Evolutionary conservation across 2,329 filamentous ascomycete species (phyloP), one percentile per base, ranked within the genome.

Genomic region (Dactylellina drechsleri): DNA sequence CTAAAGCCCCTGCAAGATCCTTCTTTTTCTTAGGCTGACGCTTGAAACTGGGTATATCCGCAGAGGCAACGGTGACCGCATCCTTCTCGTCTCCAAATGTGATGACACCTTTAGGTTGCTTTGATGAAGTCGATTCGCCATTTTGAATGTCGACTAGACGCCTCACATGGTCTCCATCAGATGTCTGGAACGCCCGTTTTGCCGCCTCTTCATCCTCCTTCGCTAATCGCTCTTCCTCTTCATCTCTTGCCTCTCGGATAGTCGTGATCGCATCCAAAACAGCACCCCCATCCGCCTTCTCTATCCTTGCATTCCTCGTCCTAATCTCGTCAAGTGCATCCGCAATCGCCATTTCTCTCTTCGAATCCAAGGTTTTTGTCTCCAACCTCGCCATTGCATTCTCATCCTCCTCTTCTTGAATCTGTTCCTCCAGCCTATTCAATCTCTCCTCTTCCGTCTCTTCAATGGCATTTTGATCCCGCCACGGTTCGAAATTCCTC

Each of bases 301-400:
- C 92, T 58, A 95, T 89, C 77, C 93, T 86, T 6, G 95, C 95
- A 83, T 99, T 99, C 77, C 94, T 85, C 61, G 92, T 94, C 66
- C 94, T 86, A 68, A 99, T 97, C 83, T 97, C 93, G 82, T 99
- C 95, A 66, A 99, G 84, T 6, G 93, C 94, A 84, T 99, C 95
- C 1, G 95, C 95, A 52, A 97, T 92, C 16, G 91, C 92, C 93
- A 99, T 99, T 83, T 99, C 95, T 47, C 91, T 87, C 84, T 95
- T 93, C 0, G 93, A 93, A 81, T 99, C 95, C 20, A 91, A 84
- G 66, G 94, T 97, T 84, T 98, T 98, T 77, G 91, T 90, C 83
- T 99, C 95, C 54, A 99, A 83, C 81, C 97, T 93, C 68, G 91
- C 91, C 96, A 99, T 99, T 20, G 92, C 92, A 82, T 97, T 93